phyloP scores from a whole-genome alignment of 139 green algal genomes.

The Chlamydomonas urium region DNA sequence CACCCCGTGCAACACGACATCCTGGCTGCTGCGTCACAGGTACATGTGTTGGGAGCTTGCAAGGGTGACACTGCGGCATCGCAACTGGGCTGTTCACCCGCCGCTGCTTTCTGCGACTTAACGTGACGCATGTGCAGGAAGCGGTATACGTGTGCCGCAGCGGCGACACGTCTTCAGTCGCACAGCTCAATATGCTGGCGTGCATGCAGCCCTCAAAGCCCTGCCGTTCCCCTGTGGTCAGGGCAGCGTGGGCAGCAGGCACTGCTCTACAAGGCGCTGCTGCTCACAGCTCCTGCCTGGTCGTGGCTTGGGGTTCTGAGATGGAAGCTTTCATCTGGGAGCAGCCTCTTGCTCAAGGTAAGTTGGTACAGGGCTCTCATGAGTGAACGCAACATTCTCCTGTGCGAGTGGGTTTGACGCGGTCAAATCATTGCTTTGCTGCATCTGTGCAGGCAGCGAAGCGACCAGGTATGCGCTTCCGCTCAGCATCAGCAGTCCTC shows the following conservation, averaged over 20 bases:
- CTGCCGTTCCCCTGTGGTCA: no score
- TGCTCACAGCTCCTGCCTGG: background rate
- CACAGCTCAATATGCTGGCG: background rate
- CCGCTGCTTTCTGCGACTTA: background rate
- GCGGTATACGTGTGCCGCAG: background rate
- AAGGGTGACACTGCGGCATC: no score
- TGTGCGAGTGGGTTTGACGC: background rate
- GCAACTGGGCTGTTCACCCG: no score
- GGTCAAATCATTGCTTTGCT: background rate
- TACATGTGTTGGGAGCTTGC: no score
- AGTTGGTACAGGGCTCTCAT: background rate
- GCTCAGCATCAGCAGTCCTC: background rate
- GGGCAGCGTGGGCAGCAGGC: background rate
- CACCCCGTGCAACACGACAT: background rate
- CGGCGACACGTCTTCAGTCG: background rate
- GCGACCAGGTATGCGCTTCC: background rate
- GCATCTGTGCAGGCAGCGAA: background rate
- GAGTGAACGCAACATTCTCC: background rate
- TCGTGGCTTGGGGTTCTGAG: background rate
- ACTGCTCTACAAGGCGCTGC: background rate
- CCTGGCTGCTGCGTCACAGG: constrained; percentile 3
- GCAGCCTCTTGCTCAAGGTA: background rate
- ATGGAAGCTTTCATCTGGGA: background rate
- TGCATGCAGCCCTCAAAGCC: background rate
- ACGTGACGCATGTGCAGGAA: background rate